A percentile compares a stretch with the other conserved stretches of the same genome.
Conservation (phyloP, 192 early-diverging fungal species). For the Funneliformis mosseae region DNA sequence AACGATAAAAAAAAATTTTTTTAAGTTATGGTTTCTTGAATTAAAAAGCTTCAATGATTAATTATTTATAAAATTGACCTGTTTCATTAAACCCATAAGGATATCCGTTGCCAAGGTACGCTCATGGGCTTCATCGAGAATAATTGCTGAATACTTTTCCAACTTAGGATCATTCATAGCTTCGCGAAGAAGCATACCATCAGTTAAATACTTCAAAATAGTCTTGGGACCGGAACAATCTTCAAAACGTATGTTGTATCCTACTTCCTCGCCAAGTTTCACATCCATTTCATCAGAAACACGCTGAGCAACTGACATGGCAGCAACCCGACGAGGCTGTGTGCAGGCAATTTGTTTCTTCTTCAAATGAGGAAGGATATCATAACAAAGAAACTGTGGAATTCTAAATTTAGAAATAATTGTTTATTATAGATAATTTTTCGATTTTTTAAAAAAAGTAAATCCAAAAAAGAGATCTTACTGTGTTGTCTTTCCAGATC, state of each 20-base stretch:
- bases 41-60: background rate
- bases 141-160: slow-evolving; percentile 88
- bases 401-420: slow-evolving; percentile 59
- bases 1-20: slow-evolving; percentile 4
- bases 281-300: slow-evolving; percentile 98
- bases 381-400: slow-evolving; percentile 92
- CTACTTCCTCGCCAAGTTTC: slow-evolving; percentile 91
- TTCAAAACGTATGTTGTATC: slow-evolving; percentile 99
- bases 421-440: background rate
- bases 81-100: slow-evolving; percentile 97
- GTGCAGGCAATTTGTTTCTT: slow-evolving; percentile 97
- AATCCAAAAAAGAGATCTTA: slow-evolving; percentile 41
- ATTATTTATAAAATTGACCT: slow-evolving; percentile 47
- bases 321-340: slow-evolving; percentile 97
- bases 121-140: slow-evolving; percentile 99
- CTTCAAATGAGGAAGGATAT: slow-evolving; percentile 87
- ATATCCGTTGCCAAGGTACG: slow-evolving; percentile 96
- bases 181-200: slow-evolving; percentile 98
- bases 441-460: background rate
- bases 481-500: slow-evolving; percentile 99
- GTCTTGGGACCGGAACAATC: slow-evolving; percentile 86
- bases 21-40: slow-evolving; percentile 30
- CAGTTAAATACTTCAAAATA: slow-evolving; percentile 88
- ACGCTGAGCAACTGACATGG: slow-evolving; percentile 99
- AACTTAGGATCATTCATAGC: slow-evolving; percentile 94